phyloP scores from a whole-genome alignment of 345 rosid genomes.

The Dipteronia dyeriana region DNA sequence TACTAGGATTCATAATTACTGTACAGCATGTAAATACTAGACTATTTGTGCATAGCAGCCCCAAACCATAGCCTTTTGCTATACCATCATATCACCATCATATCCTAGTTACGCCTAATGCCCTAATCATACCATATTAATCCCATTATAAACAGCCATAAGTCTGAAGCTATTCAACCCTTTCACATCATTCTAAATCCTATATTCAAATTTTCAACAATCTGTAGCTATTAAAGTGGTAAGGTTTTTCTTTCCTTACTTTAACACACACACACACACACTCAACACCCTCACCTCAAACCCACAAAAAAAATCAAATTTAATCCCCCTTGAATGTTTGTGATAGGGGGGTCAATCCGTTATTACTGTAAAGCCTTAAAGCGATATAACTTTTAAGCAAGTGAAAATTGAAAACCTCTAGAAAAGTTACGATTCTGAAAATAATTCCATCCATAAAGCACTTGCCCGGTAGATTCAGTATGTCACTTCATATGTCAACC shows the following conservation, averaged over 20 bases:
- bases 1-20: too few species aligned
- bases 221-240: neutral
- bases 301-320: neutral
- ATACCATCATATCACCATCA: neutral
- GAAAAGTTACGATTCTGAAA: neutral
- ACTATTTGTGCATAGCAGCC: too few species aligned
- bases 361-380: neutral
- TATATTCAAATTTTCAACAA: neutral
- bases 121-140: too few species aligned
- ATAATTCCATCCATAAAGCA: neutral
- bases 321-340: too few species aligned
- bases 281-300: neutral
- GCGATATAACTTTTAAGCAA: neutral
- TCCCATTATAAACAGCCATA: neutral
- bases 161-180: neutral
- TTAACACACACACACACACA: too few species aligned
- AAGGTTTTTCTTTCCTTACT: neutral
- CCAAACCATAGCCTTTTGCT: neutral
- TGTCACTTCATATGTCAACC: too few species aligned
- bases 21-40: too few species aligned
- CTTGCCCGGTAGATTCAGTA: neutral
- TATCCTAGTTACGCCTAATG: neutral
- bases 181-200: neutral
- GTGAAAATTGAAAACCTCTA: neutral
- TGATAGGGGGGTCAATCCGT: too few species aligned